phyloP scores from a whole-genome alignment of 2,329 filamentous ascomycete species.

The Trichophaea hybrida region DNA sequence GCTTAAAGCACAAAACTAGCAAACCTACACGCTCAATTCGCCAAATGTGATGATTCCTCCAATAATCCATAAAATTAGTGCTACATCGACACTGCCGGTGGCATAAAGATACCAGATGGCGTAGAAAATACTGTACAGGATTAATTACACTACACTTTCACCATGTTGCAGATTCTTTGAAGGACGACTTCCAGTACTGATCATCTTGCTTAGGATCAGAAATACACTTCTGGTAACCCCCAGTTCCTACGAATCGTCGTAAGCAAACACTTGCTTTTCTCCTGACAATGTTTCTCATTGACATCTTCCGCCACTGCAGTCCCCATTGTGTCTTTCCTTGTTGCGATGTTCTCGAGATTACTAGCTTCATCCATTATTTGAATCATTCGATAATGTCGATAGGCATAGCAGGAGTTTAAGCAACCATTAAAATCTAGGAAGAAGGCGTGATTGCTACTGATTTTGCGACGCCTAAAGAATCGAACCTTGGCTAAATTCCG shows the following conservation, averaged over 20 bases:
- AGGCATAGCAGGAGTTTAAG: no score
- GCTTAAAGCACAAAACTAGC: constrained; percentile 29
- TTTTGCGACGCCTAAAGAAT: no score
- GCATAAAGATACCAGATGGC: constrained; percentile 43
- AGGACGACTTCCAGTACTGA: constrained; percentile 41
- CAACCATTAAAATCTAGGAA: no score
- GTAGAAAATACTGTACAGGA: constrained; percentile 37
- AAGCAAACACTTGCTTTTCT: constrained; percentile 30
- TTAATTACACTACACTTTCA: no score
- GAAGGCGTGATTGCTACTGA: no score
- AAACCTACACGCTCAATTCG: constrained; percentile 39
- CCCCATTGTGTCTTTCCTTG: no score
- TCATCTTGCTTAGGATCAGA: constrained; percentile 45
- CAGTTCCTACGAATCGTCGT: constrained; percentile 37
- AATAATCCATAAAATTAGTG: constrained; percentile 42
- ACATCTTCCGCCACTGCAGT: no score
- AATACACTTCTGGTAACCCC: constrained; percentile 41
- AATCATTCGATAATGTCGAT: no score
- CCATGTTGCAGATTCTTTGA: constrained; percentile 8
- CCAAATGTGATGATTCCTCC: constrained; percentile 43
- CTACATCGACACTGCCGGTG: constrained; percentile 42
- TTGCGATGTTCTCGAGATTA: no score
- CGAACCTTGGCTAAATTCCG: no score
- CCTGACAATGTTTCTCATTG: no score
- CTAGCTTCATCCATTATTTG: no score